Evolutionary conservation across 345 rosid genomes (phyloP).

Genomic region (Lagerstroemia speciosa): DNA sequence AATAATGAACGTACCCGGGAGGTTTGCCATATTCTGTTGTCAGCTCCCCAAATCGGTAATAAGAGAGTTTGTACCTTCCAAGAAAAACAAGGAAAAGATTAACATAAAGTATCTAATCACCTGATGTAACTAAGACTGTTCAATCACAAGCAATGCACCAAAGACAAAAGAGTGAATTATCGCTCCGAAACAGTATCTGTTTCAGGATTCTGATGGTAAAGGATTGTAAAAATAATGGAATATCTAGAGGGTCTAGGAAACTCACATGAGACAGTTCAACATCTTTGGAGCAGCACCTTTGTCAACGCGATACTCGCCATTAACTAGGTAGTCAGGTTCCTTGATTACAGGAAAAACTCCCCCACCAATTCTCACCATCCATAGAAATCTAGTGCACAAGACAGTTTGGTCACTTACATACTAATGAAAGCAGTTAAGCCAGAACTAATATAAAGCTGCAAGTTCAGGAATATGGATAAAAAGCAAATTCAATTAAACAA

Average conservation of each 20-base stretch:
- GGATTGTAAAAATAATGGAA: too few species aligned
- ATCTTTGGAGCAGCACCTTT: conserved; percentile 97
- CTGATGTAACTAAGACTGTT: too few species aligned
- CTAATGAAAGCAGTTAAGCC: background rate
- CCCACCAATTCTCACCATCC: conserved; percentile 99
- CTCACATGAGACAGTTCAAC: conserved; percentile 99
- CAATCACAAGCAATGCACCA: too few species aligned
- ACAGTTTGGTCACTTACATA: background rate
- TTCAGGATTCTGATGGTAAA: too few species aligned
- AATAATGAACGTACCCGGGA: conserved; percentile 57
- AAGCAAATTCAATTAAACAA: too few species aligned
- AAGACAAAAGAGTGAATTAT: too few species aligned
- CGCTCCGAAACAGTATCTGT: too few species aligned
- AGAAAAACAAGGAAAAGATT: background rate
- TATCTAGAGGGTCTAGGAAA: conserved; percentile 4
- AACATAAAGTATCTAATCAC: too few species aligned
- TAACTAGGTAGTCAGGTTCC: conserved; percentile 96
- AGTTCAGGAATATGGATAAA: too few species aligned
- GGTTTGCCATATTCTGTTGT: conserved; percentile 88
- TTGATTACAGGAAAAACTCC: conserved; percentile 95
- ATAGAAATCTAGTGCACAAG: conserved; percentile 59
- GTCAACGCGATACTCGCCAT: conserved; percentile 97
- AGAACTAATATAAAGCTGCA: background rate
- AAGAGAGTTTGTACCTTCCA: conserved; percentile 81
- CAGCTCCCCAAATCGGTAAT: conserved; percentile 96